phyloP scores from a whole-genome alignment of 805 yeast genomes.

The Wickerhamiella alocasiicola region DNA sequence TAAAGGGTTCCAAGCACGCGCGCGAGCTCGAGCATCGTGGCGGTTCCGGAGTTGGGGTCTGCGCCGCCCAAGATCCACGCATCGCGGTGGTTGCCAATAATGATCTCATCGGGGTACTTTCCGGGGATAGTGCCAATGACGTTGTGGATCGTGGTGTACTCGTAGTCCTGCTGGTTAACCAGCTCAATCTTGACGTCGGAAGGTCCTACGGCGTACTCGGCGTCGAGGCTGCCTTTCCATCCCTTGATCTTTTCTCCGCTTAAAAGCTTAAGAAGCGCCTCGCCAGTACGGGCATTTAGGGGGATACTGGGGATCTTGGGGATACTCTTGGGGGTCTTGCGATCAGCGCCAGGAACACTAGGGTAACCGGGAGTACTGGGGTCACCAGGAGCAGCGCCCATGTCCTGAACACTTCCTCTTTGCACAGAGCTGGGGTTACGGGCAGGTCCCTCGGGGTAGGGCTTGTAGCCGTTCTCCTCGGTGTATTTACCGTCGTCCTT shows the following conservation, averaged over 20 bases:
- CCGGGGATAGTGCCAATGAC: slow-evolving; percentile 54
- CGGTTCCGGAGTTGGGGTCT: slow-evolving; percentile 68
- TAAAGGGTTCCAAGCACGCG: slow-evolving; percentile 42
- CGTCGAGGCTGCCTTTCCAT: slow-evolving; percentile 36
- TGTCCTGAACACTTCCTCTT: slow-evolving; percentile 59
- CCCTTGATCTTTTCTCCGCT: slow-evolving; percentile 34
- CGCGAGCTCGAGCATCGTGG: slow-evolving; percentile 51
- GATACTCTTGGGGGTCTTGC: slow-evolving; percentile 38
- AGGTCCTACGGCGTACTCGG: slow-evolving; percentile 45
- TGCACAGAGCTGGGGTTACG: slow-evolving; percentile 66
- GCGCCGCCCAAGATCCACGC: slow-evolving; percentile 76
- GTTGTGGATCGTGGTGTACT: slow-evolving; percentile 48
- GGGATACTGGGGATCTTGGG: slow-evolving; percentile 68
- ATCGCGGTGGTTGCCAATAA: slow-evolving; percentile 69
- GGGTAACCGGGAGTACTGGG: slow-evolving; percentile 63
- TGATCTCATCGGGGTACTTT: slow-evolving; percentile 39
- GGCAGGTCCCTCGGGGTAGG: slow-evolving; percentile 69
- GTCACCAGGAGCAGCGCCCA: slow-evolving; percentile 57
- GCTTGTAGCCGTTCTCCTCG: slow-evolving; percentile 43
- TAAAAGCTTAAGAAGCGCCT: slow-evolving; percentile 46
- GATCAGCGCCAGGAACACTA: slow-evolving; percentile 37
- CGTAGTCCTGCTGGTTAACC: slow-evolving; percentile 48
- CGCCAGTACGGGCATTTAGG: slow-evolving; percentile 50
- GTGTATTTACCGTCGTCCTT: slow-evolving; percentile 40
- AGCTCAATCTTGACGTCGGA: slow-evolving; percentile 36